phyloP scores from a whole-genome alignment of 495 filamentous ascomycete species.

The Saxophila tyrrhenica region DNA sequence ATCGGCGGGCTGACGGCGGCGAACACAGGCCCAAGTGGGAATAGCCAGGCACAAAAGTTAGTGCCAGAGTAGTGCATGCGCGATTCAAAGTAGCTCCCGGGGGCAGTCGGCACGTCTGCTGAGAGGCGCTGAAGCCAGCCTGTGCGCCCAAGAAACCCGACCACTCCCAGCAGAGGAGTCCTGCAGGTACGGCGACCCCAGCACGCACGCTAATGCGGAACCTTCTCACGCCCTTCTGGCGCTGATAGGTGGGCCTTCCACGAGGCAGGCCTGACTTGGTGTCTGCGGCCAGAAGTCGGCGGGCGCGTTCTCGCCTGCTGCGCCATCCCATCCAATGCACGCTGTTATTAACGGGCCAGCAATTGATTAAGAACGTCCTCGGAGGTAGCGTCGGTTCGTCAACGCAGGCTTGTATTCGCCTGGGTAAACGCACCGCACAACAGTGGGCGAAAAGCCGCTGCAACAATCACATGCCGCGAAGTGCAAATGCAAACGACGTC shows the following conservation, averaged over 20 bases:
- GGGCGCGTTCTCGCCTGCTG: background rate
- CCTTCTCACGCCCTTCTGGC: background rate
- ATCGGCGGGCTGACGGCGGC: slow-evolving; percentile 1
- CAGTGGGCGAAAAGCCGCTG: background rate
- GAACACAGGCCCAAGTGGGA: background rate
- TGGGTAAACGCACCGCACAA: background rate
- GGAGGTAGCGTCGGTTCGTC: no score
- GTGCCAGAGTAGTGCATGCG: slow-evolving; percentile 3
- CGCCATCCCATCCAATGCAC: background rate
- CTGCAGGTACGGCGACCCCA: slow-evolving; percentile 3
- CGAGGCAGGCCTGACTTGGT: background rate
- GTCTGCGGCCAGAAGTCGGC: background rate
- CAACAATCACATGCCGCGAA: background rate
- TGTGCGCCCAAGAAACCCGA: background rate
- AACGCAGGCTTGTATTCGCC: no score
- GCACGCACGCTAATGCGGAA: slow-evolving; percentile 4
- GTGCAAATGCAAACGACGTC: background rate
- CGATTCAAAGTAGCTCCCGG: slow-evolving; percentile 10
- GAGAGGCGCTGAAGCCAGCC: slow-evolving; percentile 8
- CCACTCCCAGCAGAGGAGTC: background rate
- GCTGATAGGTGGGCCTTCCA: background rate
- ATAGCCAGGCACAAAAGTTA: slow-evolving; percentile 14
- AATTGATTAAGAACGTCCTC: background rate
- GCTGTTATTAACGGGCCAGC: background rate
- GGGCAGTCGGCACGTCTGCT: slow-evolving; percentile 11